These are phyloP conservation scores for Cornus controversa DNA, from an alignment of 148 eudicot species.

Conservation along the genomic window DNA sequence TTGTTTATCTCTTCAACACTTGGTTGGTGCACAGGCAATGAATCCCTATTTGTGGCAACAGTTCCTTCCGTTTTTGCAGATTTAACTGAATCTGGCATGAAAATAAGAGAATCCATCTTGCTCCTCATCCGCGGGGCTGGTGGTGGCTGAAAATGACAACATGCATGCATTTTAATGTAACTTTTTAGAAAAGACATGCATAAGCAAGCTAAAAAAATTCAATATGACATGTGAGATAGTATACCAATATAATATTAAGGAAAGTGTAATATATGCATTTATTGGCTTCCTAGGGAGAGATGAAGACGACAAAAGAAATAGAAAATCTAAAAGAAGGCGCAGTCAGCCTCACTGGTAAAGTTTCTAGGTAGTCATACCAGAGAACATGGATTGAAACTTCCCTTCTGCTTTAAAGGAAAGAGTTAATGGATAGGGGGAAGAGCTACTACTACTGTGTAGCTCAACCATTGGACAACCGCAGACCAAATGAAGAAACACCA, in stretches of 20 bases:
- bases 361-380: too few species aligned
- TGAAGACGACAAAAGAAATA: too few species aligned
- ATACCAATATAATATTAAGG: neutral
- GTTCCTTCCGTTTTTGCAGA: slow-evolving; percentile 39
- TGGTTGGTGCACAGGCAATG: slow-evolving; percentile 23
- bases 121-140: slow-evolving; percentile 73
- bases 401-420: too few species aligned
- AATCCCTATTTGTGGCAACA: slow-evolving; percentile 14
- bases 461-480: too few species aligned
- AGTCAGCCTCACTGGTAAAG: too few species aligned
- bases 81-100: slow-evolving; percentile 55
- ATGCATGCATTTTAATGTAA: neutral
- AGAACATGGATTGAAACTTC: too few species aligned
- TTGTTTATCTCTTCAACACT: slow-evolving; percentile 19
- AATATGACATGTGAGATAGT: neutral
- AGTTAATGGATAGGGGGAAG: too few species aligned
- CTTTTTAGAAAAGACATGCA: neutral
- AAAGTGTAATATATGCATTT: neutral
- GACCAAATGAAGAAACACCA: too few species aligned
- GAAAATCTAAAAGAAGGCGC: too few species aligned
- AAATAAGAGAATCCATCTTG: slow-evolving; percentile 83
- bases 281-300: neutral
- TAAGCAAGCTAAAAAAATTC: neutral
- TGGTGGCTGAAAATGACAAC: slow-evolving; percentile 57
- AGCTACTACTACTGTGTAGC: too few species aligned